Evolutionary conservation across 768 basidiomycete species (phyloP), one percentile per base, ranked within the genome.

Genomic region (Lyophyllum atratum): DNA sequence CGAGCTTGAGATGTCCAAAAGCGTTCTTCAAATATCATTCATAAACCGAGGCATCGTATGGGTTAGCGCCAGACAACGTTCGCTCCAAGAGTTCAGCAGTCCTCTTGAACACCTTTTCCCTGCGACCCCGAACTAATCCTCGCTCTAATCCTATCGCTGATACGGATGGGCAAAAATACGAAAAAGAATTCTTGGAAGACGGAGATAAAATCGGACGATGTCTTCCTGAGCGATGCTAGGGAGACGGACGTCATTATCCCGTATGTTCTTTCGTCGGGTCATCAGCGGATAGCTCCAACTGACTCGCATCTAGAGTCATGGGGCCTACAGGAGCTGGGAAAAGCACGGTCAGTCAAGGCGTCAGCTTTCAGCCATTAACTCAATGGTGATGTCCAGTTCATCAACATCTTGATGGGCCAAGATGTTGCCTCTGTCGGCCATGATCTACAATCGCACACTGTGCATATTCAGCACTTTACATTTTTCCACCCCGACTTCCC

Each of bases 391-490:
- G 26, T 11, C 22, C 39, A 70, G 69, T 70, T 70, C 54, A 68
- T 70, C 49, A 64, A 67, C 52, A 59, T 59, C 9, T 54, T 65
- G 8, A 64, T 65, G 24, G 64, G 64, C 24, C 55, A 65, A 49
- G 43, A 52, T 37, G 54, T 54, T 11, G 56, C 60, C 3, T 58
- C 51, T 22, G 57, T 60, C 7, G 61, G 61, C 5, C 61, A 65
- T 28, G 59, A 53, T 31, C 59, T 67, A 7, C 28, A 60, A 49
- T 67, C 66, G 9, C 56, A 59, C 6, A 67, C 66, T 2, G 53
- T 52, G 17, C 54, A 65, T 31, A 63, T 67, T 17, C 61, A 62
- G 26, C 60, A 63, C 28, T 57, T 63, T 50, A 61, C 52, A 19
- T 48, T 58, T 6, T 52, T 42, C 3, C 62, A 64, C 22, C 64